These are phyloP conservation scores for Rubroboletus pulcherrimus DNA, from an alignment of 768 basidiomycete genomes.

Conservation along the genomic window DNA sequence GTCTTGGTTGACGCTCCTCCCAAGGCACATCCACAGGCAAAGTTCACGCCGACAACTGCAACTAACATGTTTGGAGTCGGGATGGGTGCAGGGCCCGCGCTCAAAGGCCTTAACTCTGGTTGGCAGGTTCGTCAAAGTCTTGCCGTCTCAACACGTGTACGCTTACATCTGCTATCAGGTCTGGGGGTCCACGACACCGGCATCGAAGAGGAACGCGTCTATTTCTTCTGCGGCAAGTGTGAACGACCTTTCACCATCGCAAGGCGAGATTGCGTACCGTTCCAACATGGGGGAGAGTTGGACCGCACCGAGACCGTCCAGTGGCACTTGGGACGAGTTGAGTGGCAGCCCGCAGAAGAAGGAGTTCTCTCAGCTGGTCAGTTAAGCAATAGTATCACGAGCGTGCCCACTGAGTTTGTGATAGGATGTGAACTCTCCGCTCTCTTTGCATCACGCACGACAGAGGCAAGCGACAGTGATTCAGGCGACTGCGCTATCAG, in stretches of 20 bases:
- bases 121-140: conserved; percentile 55
- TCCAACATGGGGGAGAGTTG: conserved; percentile 48
- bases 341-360: conserved; percentile 46
- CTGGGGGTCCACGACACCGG: conserved; percentile 50
- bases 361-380: conserved; percentile 47
- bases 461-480: conserved; percentile 43
- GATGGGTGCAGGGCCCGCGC: conserved; percentile 42
- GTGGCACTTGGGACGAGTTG: conserved; percentile 60
- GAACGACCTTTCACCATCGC: conserved; percentile 44
- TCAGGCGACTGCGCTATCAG: conserved; percentile 37
- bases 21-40: conserved; percentile 44
- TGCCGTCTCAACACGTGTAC: conserved; percentile 2
- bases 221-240: conserved; percentile 56
- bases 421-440: conserved; percentile 42
- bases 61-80: conserved; percentile 52
- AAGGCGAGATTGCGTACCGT: conserved; percentile 46
- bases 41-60: conserved; percentile 39
- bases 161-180: conserved; percentile 39
- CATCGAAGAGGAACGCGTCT: conserved; percentile 57
- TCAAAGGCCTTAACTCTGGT: conserved; percentile 55
- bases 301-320: conserved; percentile 46
- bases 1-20: conserved; percentile 8
- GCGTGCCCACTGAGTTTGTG: conserved; percentile 12
- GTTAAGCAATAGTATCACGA: conserved; percentile 18
- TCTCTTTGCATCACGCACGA: conserved; percentile 44